Evolutionary conservation across 441 rosid genomes (phyloP).

Genomic region (Rhodomyrtus psidioides): DNA sequence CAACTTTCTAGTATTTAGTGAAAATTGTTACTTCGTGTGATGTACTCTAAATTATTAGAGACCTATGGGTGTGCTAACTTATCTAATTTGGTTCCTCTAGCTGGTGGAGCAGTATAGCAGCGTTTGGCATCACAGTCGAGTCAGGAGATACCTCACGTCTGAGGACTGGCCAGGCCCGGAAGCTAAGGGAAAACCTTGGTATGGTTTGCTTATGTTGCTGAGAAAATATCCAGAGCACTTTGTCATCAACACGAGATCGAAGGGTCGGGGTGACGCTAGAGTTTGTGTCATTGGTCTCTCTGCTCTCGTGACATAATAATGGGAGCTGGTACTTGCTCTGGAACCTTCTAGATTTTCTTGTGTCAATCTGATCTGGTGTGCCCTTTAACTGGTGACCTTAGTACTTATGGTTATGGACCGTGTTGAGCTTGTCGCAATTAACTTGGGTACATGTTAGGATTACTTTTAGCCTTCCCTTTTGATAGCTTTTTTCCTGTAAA

Average conservation of each 20-base stretch:
- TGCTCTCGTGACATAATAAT: conserved; percentile 37
- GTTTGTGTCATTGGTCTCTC: conserved; percentile 87
- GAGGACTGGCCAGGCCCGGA: conserved; percentile 79
- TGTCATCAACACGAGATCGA: conserved; percentile 89
- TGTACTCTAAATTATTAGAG: neutral
- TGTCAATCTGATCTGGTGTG: neutral
- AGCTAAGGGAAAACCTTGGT: conserved; percentile 89
- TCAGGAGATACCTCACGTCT: conserved; percentile 69
- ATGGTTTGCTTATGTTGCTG: conserved; percentile 77
- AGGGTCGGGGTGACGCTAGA: conserved; percentile 58
- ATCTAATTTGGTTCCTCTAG: conserved; percentile 20
- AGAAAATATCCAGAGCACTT: conserved; percentile 94
- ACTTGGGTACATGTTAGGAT: neutral
- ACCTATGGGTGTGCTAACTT: neutral
- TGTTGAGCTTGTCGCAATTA: neutral
- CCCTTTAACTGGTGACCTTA: neutral
- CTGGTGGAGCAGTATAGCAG: conserved; percentile 58
- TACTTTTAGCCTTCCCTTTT: neutral
- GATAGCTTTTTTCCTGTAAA: neutral
- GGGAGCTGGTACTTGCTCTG: too few relatives aligned
- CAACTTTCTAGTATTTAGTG: neutral
- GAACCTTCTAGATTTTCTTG: neutral
- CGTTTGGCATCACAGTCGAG: conserved; percentile 86
- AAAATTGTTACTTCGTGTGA: neutral
- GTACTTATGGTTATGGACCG: neutral